These are phyloP conservation scores for Talaromyces adpressus DNA, from an alignment of 495 filamentous ascomycete species.

Conservation along the genomic window DNA sequence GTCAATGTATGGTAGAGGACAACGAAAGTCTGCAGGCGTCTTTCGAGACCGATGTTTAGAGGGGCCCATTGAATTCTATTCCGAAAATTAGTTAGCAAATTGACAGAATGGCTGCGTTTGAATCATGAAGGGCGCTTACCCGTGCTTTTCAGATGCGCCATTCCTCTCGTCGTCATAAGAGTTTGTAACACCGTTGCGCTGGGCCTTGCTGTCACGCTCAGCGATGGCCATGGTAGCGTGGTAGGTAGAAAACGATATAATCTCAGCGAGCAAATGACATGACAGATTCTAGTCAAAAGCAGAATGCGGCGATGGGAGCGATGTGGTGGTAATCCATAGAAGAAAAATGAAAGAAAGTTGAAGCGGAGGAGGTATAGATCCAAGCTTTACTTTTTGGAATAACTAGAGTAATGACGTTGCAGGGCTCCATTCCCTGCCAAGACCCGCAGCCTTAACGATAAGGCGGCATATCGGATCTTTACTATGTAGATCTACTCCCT, in stretches of 20 bases:
- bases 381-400: neutral
- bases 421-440: neutral
- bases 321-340: neutral
- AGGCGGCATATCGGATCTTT: neutral
- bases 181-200: neutral
- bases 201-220: neutral
- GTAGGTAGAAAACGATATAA: neutral
- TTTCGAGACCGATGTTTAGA: conserved; percentile 74
- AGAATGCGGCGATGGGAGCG: neutral
- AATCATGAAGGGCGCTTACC: neutral
- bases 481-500: too few relatives aligned
- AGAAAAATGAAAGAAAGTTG: neutral
- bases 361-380: neutral
- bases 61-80: conserved; percentile 76
- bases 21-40: conserved; percentile 79
- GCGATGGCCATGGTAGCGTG: neutral
- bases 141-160: neutral
- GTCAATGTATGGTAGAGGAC: conserved; percentile 82
- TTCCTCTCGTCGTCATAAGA: neutral
- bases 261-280: neutral
- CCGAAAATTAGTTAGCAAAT: neutral
- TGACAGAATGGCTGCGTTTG: neutral
- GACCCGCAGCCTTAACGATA: neutral
- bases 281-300: neutral
- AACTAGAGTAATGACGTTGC: neutral